Evolutionary conservation across 2,329 filamentous ascomycete species (phyloP), one percentile per base, ranked within the genome.

Genomic region (Sarocladium kiliense): DNA sequence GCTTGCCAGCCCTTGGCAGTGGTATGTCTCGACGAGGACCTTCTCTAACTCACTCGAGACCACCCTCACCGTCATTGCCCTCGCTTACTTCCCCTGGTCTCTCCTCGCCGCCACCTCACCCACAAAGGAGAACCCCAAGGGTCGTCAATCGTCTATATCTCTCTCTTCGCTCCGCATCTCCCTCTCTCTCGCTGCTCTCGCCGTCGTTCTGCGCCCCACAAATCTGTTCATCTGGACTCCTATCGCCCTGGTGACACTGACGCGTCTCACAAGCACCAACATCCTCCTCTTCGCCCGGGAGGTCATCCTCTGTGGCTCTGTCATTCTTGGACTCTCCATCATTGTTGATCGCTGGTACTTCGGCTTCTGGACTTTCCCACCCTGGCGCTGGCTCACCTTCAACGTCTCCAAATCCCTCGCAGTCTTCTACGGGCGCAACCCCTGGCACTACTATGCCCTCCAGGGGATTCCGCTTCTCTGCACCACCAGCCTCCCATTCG

Each of bases 31-130:
- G 1, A 93, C 91, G 0, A 82, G 94, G 47, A 96, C 94, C 1
- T 87, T 99, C 65, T 97, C 93, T 55, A 99, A 99, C 72, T 94
- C 87, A 54, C 76, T 97, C 3, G 94, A 99, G 75, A 91, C 88
- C n/a, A 89, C 88, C 1, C 74, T 99, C 62, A 97, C 93, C 3
- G 77, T 88, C 57, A 78, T 84, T 63, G 93, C 91, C 1, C 75
- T 97, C 45, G 85, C 84, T 66, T 82, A 86, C 63, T 97, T 91
- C 89, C 93, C 94, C 12, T 97, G 94, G 92, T 76, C 83, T 56
- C 79, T 89, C 69, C 76, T 89, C 70, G 69, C 71, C 44, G 65
- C 69, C 9, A 65, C 69, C 19, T 61, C 66, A 26, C 4, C 32
- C 6, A 65, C 67, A 51, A 77, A 77, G 63, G 69, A 69, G 56